These are phyloP conservation scores for Cladophialophora carrionii DNA, from an alignment of 2,329 filamentous ascomycete genomes.

Conservation along the genomic window DNA sequence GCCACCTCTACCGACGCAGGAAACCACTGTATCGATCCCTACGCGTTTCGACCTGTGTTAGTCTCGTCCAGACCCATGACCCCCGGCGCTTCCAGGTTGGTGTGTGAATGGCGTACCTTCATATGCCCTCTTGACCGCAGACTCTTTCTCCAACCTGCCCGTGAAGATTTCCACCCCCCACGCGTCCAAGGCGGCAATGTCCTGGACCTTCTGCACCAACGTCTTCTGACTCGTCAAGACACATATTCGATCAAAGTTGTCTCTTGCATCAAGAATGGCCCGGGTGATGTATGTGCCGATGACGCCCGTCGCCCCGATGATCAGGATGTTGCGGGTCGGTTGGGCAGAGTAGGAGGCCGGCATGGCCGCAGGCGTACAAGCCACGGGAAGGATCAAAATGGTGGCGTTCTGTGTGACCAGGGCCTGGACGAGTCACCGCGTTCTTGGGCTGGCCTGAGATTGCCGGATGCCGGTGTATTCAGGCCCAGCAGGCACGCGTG, in stretches of 20 bases:
- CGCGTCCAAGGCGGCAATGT: slow-evolving; percentile 53
- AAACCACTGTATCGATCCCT: slow-evolving; percentile 67
- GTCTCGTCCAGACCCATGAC: neutral
- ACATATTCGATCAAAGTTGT: slow-evolving; percentile 55
- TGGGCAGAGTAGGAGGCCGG: slow-evolving; percentile 29
- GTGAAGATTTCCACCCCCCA: slow-evolving; percentile 59
- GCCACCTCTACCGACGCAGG: slow-evolving; percentile 65
- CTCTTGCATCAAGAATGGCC: slow-evolving; percentile 52
- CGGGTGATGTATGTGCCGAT: slow-evolving; percentile 58
- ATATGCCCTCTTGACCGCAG: slow-evolving; percentile 62
- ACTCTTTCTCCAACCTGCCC: slow-evolving; percentile 58
- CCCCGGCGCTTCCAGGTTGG: neutral
- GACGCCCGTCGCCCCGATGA: slow-evolving; percentile 58
- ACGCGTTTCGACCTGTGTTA: neutral
- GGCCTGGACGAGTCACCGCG: neutral
- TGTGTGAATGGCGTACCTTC: slow-evolving; percentile 43
- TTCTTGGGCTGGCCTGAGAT: no score
- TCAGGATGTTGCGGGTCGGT: slow-evolving; percentile 50
- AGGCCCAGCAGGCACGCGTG: neutral
- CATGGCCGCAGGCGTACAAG: slow-evolving; percentile 27
- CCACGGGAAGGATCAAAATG: slow-evolving; percentile 11
- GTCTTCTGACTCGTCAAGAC: slow-evolving; percentile 62
- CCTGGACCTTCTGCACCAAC: slow-evolving; percentile 53
- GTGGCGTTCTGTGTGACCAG: slow-evolving; percentile 15
- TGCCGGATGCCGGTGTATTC: slow-evolving; percentile 1